phyloP scores from a whole-genome alignment of 1,139 yeast genomes.

The Suzukiozyma palmioleophila region DNA sequence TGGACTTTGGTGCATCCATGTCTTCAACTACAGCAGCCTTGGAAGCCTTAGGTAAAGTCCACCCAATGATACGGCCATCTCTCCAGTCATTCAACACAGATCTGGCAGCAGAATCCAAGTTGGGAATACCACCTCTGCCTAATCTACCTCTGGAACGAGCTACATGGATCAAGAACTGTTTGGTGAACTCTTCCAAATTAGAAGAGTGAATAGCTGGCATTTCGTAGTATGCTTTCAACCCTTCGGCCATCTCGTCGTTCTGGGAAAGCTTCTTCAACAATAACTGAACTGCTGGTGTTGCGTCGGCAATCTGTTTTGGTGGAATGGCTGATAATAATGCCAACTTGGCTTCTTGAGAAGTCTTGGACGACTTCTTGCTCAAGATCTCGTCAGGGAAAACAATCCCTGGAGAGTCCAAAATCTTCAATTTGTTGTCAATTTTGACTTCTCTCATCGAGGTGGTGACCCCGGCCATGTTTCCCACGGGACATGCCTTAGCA shows the following conservation, averaged over 20 bases:
- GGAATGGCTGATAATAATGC: constrained; percentile 88
- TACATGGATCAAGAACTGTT: constrained; percentile 84
- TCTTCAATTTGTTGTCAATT: constrained; percentile 81
- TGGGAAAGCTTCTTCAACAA: constrained; percentile 72
- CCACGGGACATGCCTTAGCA: constrained; percentile 86
- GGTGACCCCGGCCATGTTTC: constrained; percentile 97
- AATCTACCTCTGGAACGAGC: constrained; percentile 92
- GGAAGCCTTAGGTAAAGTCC: constrained; percentile 80
- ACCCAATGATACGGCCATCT: constrained; percentile 89
- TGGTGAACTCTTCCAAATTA: constrained; percentile 63
- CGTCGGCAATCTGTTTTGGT: constrained; percentile 80
- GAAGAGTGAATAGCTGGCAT: constrained; percentile 76
- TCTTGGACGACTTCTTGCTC: constrained; percentile 44
- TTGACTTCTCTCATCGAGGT: constrained; percentile 89
- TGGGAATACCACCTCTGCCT: constrained; percentile 91
- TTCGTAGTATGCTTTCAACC: constrained; percentile 66
- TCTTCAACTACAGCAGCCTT: constrained; percentile 26
- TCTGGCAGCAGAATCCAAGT: constrained; percentile 78
- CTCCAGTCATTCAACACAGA: constrained; percentile 93
- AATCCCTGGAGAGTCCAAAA: constrained; percentile 95
- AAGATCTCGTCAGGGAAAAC: constrained; percentile 78
- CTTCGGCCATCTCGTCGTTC: constrained; percentile 69
- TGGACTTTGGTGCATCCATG: constrained; percentile 37
- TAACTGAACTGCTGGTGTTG: constrained; percentile 74
- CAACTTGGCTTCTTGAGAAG: constrained; percentile 80